A percentile compares a stretch with the other conserved stretches of the same genome.
Evolutionary conservation across 768 basidiomycete genomes (phyloP).

Genomic region (Pisolithus tinctorius): DNA sequence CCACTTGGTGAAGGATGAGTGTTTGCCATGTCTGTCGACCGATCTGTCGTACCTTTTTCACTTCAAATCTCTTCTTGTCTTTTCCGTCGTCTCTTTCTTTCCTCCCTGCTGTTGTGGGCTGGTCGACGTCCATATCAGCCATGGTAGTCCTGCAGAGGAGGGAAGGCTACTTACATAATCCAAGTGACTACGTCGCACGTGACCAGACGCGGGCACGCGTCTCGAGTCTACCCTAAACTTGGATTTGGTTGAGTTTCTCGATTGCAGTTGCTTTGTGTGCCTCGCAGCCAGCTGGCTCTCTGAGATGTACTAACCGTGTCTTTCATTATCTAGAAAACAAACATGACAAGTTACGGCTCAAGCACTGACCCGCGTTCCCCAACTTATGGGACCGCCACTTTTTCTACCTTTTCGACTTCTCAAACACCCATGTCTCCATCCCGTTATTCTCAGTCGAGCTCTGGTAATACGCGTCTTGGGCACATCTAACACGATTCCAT

Average conservation of each 20-base stretch:
- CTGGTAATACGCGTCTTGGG: constrained; percentile 34
- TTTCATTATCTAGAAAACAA: constrained; percentile 4
- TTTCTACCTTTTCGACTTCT: constrained; percentile 44
- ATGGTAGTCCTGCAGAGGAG: constrained; percentile 23
- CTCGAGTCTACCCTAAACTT: constrained; percentile 32
- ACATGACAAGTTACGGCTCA: constrained; percentile 34
- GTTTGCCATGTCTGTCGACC: neutral
- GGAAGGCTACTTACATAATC: constrained; percentile 3
- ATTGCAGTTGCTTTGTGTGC: constrained; percentile 7
- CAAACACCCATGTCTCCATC: constrained; percentile 54
- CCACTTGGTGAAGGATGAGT: constrained; percentile 55
- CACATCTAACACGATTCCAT: neutral
- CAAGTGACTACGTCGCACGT: constrained; percentile 26
- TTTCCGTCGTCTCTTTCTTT: constrained; percentile 54
- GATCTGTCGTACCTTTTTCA: constrained; percentile 78
- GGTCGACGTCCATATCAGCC: constrained; percentile 73
- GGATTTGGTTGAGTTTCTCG: constrained; percentile 21
- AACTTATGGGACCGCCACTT: constrained; percentile 53
- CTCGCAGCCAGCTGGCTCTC: constrained; percentile 2
- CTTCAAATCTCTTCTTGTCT: constrained; percentile 87
- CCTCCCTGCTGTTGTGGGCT: constrained; percentile 26
- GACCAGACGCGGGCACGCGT: constrained; percentile 32
- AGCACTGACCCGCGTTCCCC: constrained; percentile 52
- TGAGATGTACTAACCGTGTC: constrained; percentile 21
- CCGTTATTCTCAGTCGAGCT: constrained; percentile 50